Conservation (phyloP, 163 green algal genomes). For the Botryococcus braunii region DNA sequence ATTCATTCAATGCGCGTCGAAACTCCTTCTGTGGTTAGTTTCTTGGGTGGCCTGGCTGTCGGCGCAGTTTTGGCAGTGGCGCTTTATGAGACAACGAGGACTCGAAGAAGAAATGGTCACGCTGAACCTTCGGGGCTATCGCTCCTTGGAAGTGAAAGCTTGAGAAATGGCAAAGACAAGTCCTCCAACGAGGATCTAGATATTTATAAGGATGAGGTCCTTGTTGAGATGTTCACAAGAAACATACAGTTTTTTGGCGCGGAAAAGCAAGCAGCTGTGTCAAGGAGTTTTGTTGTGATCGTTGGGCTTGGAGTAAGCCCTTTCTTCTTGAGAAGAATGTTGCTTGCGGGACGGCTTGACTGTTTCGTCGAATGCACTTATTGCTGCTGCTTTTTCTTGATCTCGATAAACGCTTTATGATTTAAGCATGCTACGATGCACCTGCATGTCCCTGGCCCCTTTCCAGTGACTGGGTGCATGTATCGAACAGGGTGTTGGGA, state of each 20-base stretch:
- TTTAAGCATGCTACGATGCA: background rate
- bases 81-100: too few relatives aligned
- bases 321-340: background rate
- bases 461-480: too few relatives aligned
- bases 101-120: too few relatives aligned
- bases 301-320: constrained; percentile 79
- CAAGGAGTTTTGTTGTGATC: constrained; percentile 82
- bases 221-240: constrained; percentile 75
- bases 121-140: too few relatives aligned
- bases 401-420: background rate
- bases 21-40: too few relatives aligned
- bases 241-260: constrained; percentile 92
- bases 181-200: too few relatives aligned
- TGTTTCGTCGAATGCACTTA: background rate
- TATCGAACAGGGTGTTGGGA: constrained; percentile 76
- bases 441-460: background rate
- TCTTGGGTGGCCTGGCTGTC: too few relatives aligned
- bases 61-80: too few relatives aligned
- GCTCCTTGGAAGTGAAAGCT: too few relatives aligned
- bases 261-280: constrained; percentile 59
- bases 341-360: background rate
- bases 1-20: too few relatives aligned
- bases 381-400: constrained; percentile 2
- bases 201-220: constrained; percentile 46
- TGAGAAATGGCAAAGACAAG: too few relatives aligned